phyloP scores from a whole-genome alignment of 2,329 filamentous ascomycete species.

The Alternaria triticina region DNA sequence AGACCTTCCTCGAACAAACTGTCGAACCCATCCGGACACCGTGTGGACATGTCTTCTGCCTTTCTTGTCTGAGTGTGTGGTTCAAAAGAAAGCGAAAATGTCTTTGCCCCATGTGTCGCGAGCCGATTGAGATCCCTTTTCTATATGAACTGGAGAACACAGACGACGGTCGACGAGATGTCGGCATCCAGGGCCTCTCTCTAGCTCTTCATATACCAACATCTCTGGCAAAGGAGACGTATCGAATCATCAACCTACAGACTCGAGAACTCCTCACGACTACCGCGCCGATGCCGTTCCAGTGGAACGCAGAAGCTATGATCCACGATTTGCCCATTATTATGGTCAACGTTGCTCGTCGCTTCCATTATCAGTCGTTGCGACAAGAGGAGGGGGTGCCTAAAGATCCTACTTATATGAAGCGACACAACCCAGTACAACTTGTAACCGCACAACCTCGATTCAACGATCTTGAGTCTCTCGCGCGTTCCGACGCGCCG shows the following conservation, averaged over 20 bases:
- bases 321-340: not conserved
- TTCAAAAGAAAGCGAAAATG: not conserved
- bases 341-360: not conserved
- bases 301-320: not conserved
- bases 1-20: not conserved
- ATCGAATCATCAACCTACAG: not conserved
- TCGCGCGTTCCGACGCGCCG: not conserved
- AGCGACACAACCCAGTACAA: not conserved
- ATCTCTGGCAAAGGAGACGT: not conserved
- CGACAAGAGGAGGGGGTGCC: not conserved
- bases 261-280: not conserved
- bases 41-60: conserved; percentile 6
- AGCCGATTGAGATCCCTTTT: not conserved
- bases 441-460: not conserved
- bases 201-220: not conserved
- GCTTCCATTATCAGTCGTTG: not conserved
- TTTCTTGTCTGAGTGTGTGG: conserved; percentile 5
- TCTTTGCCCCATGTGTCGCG: conserved; percentile 8
- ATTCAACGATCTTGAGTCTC: not conserved
- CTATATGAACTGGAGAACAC: not conserved
- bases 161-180: not conserved
- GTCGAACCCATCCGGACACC: conserved; percentile 1
- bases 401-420: not conserved
- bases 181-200: not conserved
- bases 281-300: not conserved